A percentile compares a stretch with the other conserved stretches of the same genome.
Conservation (phyloP, 2,329 filamentous ascomycete genomes). For the Balansia obtecta region DNA sequence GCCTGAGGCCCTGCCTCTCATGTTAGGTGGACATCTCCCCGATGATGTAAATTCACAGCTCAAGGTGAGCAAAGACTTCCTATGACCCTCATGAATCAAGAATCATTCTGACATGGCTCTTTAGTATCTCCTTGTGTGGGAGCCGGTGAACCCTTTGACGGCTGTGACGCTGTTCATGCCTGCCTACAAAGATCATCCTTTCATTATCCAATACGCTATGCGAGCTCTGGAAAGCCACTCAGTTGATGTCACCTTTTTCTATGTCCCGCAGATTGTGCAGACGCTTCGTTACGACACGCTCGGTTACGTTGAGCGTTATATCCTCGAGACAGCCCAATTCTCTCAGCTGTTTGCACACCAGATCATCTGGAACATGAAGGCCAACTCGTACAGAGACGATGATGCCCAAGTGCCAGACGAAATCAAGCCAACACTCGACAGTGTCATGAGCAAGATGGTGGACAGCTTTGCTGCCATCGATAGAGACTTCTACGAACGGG, state of each 20-base stretch:
- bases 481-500: constrained; percentile 77
- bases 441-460: constrained; percentile 75
- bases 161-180: constrained; percentile 90
- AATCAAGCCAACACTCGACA: constrained; percentile 87
- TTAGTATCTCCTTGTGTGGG: constrained; percentile 85
- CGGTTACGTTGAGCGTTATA: constrained; percentile 92
- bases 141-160: constrained; percentile 81
- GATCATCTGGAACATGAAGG: constrained; percentile 99
- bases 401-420: constrained; percentile 79
- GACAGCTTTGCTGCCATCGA: constrained; percentile 70
- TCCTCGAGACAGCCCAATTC: constrained; percentile 90
- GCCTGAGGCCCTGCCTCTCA: constrained; percentile 68
- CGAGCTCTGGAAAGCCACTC: constrained; percentile 85
- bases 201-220: constrained; percentile 94
- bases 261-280: constrained; percentile 96
- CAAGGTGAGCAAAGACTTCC: constrained; percentile 44
- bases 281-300: constrained; percentile 83
- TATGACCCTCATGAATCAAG: neutral
- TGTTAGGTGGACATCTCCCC: constrained; percentile 67
- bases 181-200: constrained; percentile 80
- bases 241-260: constrained; percentile 97
- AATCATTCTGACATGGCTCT: constrained; percentile 8
- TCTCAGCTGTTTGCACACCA: constrained; percentile 98
- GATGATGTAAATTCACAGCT: constrained; percentile 67
- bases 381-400: constrained; percentile 96